Evolutionary conservation across 306 rosid genomes (phyloP).

Genomic region (Dryas drummondii): DNA sequence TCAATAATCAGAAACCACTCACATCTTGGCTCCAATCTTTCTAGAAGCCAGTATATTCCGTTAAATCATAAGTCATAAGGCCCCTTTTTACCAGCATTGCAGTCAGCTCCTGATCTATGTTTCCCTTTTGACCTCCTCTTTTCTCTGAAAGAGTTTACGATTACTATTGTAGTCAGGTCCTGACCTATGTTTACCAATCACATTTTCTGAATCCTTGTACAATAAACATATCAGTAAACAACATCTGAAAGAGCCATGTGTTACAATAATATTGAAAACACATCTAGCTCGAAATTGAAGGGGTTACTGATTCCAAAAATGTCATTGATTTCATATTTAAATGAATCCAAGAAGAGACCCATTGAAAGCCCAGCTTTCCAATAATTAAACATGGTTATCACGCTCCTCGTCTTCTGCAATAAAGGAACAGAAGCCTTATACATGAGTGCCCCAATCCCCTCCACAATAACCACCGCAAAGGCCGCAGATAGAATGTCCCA

Average conservation of each 20-base stretch:
- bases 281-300: constrained; percentile 30
- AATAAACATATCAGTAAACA: constrained; percentile 6
- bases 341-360: constrained; percentile 97
- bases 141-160: background rate
- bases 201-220: constrained; percentile 4
- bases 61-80: background rate
- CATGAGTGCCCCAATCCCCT: constrained; percentile 95
- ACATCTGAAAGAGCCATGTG: constrained; percentile 16
- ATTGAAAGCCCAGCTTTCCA: constrained; percentile 95
- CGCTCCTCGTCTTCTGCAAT: constrained; percentile 41
- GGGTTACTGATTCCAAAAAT: constrained; percentile 35
- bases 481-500: constrained; percentile 98
- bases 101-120: too few relatives aligned
- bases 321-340: constrained; percentile 59
- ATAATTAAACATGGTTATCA: constrained; percentile 76
- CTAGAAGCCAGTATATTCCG: background rate
- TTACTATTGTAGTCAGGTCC: constrained; percentile 9
- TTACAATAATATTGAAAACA: constrained; percentile 22
- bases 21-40: background rate
- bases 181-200: constrained; percentile 7
- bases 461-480: constrained; percentile 79
- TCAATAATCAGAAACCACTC: background rate
- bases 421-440: constrained; percentile 65
- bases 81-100: background rate
- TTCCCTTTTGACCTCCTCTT: background rate